phyloP scores from a whole-genome alignment of 2,329 filamentous ascomycete species.

The Colletotrichum salicis region DNA sequence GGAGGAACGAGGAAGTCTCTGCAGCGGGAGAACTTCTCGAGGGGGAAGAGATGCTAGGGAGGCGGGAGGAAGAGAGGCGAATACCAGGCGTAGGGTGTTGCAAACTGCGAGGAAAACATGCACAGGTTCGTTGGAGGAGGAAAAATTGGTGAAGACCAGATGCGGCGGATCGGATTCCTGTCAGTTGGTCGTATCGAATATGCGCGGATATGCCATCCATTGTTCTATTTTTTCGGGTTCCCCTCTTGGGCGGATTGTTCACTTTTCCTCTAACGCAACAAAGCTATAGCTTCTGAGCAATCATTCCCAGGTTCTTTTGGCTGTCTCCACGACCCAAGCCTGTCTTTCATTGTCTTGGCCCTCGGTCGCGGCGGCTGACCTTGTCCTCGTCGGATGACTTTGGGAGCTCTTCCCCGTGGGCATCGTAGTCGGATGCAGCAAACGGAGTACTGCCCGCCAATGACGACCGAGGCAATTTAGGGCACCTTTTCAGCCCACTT shows the following conservation, averaged over 20 bases:
- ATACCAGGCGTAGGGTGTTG: not conserved
- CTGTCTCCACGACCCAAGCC: constrained; percentile 10
- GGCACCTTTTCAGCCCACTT: not conserved
- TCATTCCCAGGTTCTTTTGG: not conserved
- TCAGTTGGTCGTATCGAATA: not conserved
- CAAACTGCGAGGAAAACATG: not conserved
- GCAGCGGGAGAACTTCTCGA: constrained; percentile 11
- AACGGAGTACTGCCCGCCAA: constrained; percentile 7
- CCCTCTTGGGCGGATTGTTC: not conserved
- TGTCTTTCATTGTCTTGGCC: constrained; percentile 1
- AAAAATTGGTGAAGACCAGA: not conserved
- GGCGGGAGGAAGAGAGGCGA: not conserved
- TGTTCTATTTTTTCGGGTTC: not conserved
- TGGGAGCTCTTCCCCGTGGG: not conserved
- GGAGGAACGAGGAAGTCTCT: not conserved
- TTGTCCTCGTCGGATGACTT: not conserved
- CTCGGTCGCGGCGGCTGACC: not conserved
- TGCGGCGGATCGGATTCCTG: constrained; percentile 1
- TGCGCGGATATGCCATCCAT: not conserved
- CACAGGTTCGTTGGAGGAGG: not conserved
- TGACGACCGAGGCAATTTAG: not conserved
- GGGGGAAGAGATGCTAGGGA: not conserved
- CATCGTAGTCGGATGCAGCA: not conserved
- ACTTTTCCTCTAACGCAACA: not conserved
- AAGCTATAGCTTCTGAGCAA: not conserved